Evolutionary conservation across 371 early-diverging fungal species (phyloP).

Genomic region (Lichtheimia ornata): DNA sequence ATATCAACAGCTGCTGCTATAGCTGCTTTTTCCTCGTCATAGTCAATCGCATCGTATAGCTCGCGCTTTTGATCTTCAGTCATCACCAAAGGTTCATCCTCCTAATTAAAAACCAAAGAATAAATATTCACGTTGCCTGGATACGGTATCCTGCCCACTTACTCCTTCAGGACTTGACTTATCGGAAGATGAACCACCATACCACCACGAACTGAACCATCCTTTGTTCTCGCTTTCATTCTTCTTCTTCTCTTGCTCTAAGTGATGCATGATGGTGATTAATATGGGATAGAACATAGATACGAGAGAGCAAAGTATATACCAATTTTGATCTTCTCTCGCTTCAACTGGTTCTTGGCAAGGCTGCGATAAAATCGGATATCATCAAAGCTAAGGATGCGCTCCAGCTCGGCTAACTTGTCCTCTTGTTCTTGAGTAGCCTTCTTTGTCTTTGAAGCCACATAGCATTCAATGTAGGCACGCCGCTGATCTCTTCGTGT

Average conservation of each 20-base stretch:
- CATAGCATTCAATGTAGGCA: constrained; percentile 68
- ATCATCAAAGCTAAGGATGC: constrained; percentile 72
- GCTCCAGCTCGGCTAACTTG: constrained; percentile 61
- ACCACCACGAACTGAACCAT: constrained; percentile 67
- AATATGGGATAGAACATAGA: not conserved
- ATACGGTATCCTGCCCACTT: not conserved
- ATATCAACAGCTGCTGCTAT: constrained; percentile 61
- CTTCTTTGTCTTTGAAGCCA: constrained; percentile 46
- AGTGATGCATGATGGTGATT: not conserved
- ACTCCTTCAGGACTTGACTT: constrained; percentile 2
- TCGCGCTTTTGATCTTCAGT: constrained; percentile 69
- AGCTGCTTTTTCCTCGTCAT: constrained; percentile 65
- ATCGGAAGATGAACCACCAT: constrained; percentile 1
- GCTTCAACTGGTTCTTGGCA: constrained; percentile 61
- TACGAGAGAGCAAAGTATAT: constrained; percentile 16
- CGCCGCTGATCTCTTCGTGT: constrained; percentile 72
- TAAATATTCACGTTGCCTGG: no score
- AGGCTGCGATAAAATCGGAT: constrained; percentile 77
- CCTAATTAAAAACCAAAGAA: not conserved
- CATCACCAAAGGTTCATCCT: constrained; percentile 21
- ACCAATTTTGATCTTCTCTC: constrained; percentile 52
- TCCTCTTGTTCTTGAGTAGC: constrained; percentile 40
- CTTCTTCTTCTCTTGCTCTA: constrained; percentile 34
- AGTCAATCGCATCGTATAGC: constrained; percentile 83
- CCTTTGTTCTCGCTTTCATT: constrained; percentile 41